phyloP scores from a whole-genome alignment of 2,329 filamentous ascomycete species.

The Cyanodermella asteris region DNA sequence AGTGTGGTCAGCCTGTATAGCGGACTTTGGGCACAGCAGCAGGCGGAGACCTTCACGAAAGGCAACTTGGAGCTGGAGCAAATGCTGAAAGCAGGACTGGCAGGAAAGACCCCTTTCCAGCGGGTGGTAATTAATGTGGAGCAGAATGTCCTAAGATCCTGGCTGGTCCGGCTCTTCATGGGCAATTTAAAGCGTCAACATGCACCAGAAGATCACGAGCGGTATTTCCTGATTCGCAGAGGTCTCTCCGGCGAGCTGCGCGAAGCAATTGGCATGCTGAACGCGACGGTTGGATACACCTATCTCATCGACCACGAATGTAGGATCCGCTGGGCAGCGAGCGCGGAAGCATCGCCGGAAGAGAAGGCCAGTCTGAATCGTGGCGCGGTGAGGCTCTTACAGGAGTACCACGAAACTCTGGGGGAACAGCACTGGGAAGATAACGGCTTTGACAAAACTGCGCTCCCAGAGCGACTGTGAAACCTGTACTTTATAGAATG shows the following conservation, averaged over 20 bases:
- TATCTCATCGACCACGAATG: conserved; percentile 77
- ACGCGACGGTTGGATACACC: conserved; percentile 81
- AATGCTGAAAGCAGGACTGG: conserved; percentile 30
- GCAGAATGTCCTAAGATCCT: conserved; percentile 46
- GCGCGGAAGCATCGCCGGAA: conserved; percentile 23
- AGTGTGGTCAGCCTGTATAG: conserved; percentile 65
- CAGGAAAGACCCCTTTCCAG: conserved; percentile 36
- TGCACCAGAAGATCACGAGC: conserved; percentile 28
- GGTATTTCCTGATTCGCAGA: conserved; percentile 37
- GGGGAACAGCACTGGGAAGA: too few species aligned
- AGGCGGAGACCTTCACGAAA: conserved; percentile 51
- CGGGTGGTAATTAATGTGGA: conserved; percentile 75
- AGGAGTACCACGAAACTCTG: conserved; percentile 14
- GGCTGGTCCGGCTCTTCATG: conserved; percentile 33
- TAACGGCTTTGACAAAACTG: too few species aligned
- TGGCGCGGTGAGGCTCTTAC: conserved; percentile 19
- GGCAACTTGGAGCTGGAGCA: conserved; percentile 40
- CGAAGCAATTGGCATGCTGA: conserved; percentile 47
- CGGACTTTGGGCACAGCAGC: conserved; percentile 65
- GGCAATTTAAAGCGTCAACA: conserved; percentile 25
- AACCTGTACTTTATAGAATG: not conserved
- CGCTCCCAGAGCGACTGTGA: too few species aligned
- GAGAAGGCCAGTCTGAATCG: conserved; percentile 22
- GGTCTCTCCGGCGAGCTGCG: conserved; percentile 33
- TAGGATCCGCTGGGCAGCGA: conserved; percentile 85